phyloP scores from a whole-genome alignment of 768 basidiomycete species.

The Lyophyllum shimeji region DNA sequence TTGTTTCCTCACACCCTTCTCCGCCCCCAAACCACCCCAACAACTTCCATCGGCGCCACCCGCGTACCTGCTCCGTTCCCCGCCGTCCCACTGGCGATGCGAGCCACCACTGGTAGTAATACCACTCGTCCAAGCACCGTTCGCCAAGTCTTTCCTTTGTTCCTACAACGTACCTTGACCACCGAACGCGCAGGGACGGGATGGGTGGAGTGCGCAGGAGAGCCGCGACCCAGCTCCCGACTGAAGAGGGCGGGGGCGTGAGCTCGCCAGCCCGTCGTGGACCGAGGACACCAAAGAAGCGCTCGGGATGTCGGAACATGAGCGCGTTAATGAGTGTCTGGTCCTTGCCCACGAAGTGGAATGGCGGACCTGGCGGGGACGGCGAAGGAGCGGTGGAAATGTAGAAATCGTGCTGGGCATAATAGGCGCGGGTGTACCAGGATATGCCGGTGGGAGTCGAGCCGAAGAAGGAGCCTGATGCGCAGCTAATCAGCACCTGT shows the following conservation, averaged over 20 bases:
- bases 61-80: constrained; percentile 19
- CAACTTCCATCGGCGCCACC: constrained; percentile 2
- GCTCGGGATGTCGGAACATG: constrained; percentile 43
- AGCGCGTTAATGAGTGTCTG: constrained; percentile 53
- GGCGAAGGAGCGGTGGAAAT: constrained; percentile 31
- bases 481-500: background rate
- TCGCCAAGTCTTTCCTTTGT: background rate
- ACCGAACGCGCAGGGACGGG: background rate
- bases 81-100: constrained; percentile 24
- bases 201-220: constrained; percentile 8
- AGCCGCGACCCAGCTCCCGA: background rate
- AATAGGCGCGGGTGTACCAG: constrained; percentile 48
- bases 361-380: background rate
- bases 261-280: constrained; percentile 17
- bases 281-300: constrained; percentile 38
- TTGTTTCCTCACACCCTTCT: constrained; percentile 7
- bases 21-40: background rate
- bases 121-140: constrained; percentile 43
- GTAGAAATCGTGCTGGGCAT: constrained; percentile 52
- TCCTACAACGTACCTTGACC: background rate
- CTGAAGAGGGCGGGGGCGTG: constrained; percentile 1
- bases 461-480: constrained; percentile 58
- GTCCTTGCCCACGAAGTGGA: constrained; percentile 55
- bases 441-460: constrained; percentile 41
- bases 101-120: constrained; percentile 52